phyloP scores from a whole-genome alignment of 768 basidiomycete species.

The Leccinum truebloodii region DNA sequence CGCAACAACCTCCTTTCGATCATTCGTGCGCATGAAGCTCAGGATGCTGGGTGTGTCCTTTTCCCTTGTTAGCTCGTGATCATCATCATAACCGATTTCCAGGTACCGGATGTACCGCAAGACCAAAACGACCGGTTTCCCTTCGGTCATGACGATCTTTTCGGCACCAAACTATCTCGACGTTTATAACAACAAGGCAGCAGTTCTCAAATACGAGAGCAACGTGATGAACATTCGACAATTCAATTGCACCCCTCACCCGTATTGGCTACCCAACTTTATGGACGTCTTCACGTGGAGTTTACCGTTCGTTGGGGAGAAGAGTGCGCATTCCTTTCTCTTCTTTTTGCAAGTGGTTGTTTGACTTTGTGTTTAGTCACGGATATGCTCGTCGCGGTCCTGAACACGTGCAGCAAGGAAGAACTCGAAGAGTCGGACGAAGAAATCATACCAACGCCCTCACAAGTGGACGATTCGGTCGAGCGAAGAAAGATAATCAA shows the following conservation, averaged over 20 bases:
- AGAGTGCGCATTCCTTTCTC: slow-evolving; percentile 56
- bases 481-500: slow-evolving; percentile 93
- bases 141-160: slow-evolving; percentile 99
- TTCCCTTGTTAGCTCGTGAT: neutral
- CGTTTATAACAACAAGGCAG: slow-evolving; percentile 99
- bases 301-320: slow-evolving; percentile 96
- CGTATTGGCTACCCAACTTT: slow-evolving; percentile 98
- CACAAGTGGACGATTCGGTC: slow-evolving; percentile 45
- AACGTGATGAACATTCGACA: slow-evolving; percentile 99
- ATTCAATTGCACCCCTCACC: slow-evolving; percentile 95
- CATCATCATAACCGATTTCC: neutral
- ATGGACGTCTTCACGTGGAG: slow-evolving; percentile 99
- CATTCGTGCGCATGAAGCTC: slow-evolving; percentile 97
- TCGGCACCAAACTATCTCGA: slow-evolving; percentile 98
- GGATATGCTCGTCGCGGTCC: slow-evolving; percentile 96
- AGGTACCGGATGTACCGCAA: slow-evolving; percentile 99
- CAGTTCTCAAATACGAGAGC: slow-evolving; percentile 97
- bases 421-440: slow-evolving; percentile 84
- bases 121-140: slow-evolving; percentile 96
- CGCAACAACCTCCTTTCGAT: slow-evolving; percentile 95
- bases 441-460: slow-evolving; percentile 39
- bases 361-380: slow-evolving; percentile 63
- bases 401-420: slow-evolving; percentile 95
- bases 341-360: neutral
- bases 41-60: slow-evolving; percentile 86